Percentiles rank a stretch among this genome's conserved stretches.
phyloP scores from a whole-genome alignment of 148 eudicot genomes.

The Rhododendron henanense region DNA sequence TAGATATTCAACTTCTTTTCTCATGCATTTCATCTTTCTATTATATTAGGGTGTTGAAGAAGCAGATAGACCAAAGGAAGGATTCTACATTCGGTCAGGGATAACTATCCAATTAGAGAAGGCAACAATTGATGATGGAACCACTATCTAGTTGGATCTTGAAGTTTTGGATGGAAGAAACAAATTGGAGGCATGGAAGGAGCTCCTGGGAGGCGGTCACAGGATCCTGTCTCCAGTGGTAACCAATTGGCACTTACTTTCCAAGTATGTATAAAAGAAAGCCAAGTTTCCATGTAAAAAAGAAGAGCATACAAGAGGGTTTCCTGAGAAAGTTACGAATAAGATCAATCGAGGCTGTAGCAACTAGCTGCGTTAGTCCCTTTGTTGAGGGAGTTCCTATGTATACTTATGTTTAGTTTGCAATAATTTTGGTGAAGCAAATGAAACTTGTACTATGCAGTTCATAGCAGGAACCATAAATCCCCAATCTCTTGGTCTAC shows the following conservation, averaged over 20 bases:
- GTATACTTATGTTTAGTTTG: not conserved
- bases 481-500: too few relatives aligned
- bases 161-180: not conserved
- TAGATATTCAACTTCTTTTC: too few relatives aligned
- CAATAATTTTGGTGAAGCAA: not conserved
- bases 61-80: slow-evolving; percentile 28
- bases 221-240: not conserved
- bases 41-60: too few relatives aligned
- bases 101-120: slow-evolving; percentile 81
- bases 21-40: too few relatives aligned
- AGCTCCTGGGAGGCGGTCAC: too few relatives aligned
- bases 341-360: not conserved
- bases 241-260: not conserved
- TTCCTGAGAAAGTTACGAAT: not conserved
- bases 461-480: not conserved
- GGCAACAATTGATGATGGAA: slow-evolving; percentile 81
- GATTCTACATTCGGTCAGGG: slow-evolving; percentile 90
- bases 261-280: not conserved
- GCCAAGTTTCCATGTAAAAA: not conserved
- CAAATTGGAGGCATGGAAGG: not conserved
- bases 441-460: too few relatives aligned
- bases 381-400: not conserved
- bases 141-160: slow-evolving; percentile 43
- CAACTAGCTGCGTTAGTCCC: not conserved
- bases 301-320: not conserved